Conservation (phyloP, 257 asterid species). For the Nicotiana tomentosiformis region DNA sequence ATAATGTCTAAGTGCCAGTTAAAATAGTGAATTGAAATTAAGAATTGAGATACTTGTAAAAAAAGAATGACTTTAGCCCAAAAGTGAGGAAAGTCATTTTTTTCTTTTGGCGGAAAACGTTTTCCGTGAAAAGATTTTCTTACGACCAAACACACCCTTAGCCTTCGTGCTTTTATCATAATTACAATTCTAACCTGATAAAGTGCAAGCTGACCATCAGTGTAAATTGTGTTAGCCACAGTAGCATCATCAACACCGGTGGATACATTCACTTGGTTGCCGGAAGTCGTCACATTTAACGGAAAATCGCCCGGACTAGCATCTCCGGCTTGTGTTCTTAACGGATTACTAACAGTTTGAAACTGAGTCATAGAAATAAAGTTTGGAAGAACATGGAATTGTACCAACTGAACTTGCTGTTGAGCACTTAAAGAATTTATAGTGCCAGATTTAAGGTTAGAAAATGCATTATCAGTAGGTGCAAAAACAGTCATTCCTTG, state of each 20-base stretch:
- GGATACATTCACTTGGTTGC: slow-evolving; percentile 70
- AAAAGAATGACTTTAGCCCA: neutral
- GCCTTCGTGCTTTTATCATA: neutral
- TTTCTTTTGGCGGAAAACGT: too few species aligned
- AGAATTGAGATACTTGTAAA: neutral
- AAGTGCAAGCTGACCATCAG: slow-evolving; percentile 70
- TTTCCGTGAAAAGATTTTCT: too few species aligned
- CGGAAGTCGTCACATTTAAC: slow-evolving; percentile 66
- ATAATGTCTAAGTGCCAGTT: neutral
- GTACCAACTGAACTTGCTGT: slow-evolving; percentile 54
- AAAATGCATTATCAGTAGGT: slow-evolving; percentile 73
- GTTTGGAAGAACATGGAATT: slow-evolving; percentile 60
- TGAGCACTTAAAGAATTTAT: slow-evolving; percentile 66
- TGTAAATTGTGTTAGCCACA: slow-evolving; percentile 52
- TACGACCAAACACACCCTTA: too few species aligned
- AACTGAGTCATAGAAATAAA: slow-evolving; percentile 59
- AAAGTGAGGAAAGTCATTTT: neutral
- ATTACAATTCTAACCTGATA: slow-evolving; percentile 34
- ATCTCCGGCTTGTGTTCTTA: slow-evolving; percentile 84
- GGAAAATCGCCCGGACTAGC: slow-evolving; percentile 46
- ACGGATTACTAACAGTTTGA: slow-evolving; percentile 83
- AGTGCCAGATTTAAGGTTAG: slow-evolving; percentile 56
- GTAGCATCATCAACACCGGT: slow-evolving; percentile 76
- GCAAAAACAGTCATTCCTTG: slow-evolving; percentile 76
- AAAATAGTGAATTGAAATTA: neutral